Base-by-base conservation (phyloP, 2,329 filamentous ascomycete genomes). In the Fusarium oligoseptatum region DNA sequence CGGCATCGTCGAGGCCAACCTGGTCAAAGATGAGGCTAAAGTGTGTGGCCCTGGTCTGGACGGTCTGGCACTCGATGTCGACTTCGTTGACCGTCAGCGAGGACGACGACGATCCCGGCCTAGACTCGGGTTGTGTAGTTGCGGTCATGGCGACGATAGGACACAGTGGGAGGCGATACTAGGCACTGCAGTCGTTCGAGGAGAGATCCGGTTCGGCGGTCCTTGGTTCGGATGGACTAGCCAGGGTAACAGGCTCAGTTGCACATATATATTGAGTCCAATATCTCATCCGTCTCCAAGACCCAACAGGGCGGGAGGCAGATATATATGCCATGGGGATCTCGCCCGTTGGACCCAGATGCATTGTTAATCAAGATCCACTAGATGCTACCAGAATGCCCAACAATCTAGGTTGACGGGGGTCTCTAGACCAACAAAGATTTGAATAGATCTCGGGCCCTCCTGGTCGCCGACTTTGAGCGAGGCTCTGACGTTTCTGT, bases 11-110 rank as follows among this genome's bases (percentile, higher is more conserved):
- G 60, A 93, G 82, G 52, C 88, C 88, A 29, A 87, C 86, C 64
- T 90, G 90, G 78, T 92, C 87, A 58, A 88, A 80, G 67, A 93
- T 84, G 64, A 91, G 82, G 60, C 84, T 82, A 81, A 86, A 89
- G 81, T 90, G 87, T 15, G 83, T 82, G 50, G 84, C 77, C 29
- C 80, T 83, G 65, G 71, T 66, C 27, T 79, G 73, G 27, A 77
- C 78, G 20, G 77, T 76, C 58, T 84, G 83, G 10, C 85, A 81
- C 78, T 89, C 87, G 64, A 85, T 71, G 70, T 88, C 86, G 62
- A 76, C 76, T 48, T 67, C 66, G 39, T 76, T 55, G 37, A 57
- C 73, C 41, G 76, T 80, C 60, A 73, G 70, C 22, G 79, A 75
- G 6, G 72, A 76, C 8, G 73, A 77, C 10, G 71, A 74, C 10